Evolutionary conservation across 1,284 basidiomycete species (phyloP), one percentile per base, ranked within the genome.

Genomic region (Trametes sp.): DNA sequence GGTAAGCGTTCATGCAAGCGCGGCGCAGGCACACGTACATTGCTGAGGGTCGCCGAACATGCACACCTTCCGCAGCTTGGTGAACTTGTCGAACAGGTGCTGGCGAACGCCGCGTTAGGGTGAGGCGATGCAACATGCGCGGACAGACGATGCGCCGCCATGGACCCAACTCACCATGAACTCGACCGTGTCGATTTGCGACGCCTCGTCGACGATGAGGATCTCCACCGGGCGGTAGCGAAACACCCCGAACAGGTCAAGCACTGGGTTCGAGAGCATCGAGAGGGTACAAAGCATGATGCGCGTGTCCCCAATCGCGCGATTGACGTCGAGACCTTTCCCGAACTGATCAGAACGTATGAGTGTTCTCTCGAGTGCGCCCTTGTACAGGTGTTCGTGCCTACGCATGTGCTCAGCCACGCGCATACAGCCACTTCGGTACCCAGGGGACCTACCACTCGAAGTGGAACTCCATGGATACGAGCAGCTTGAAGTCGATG

Each of bases 261-360:
- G 61, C 14, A 54, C 56, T 0, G 66, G 48, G 61, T 79, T 84
- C 1, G 87, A 88, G 4, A 92, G 79, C 87, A 91, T 92, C 68
- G 81, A 80, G 0, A 92, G 72, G n/a, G 90, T 92, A 66, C 86
- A 90, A 9, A 92, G 75, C 6, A 92, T 81, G 0, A 92, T 82
- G 68, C 77, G 75, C 49, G 76, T 77, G 21, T 74, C 81, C 24
- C 63, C 59, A 67, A 69, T 24, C 19, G 41, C 0, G 36, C 68
- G 58, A 14, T 52, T 59, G 3, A 54, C 59, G 26, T 58, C 52
- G 31, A 62, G 57, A 5, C 6, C 56, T 13, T 38, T 1, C 1
- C 33, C 31, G 35, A 88, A 85, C 0, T 69, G 63, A 54, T 85
- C 78, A 2, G 87, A 86, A 21, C 78, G 74, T 54, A 92, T 85